Evolutionary conservation across 2,329 filamentous ascomycete genomes (phyloP).

Genomic region (Aspergillus ibericus): DNA sequence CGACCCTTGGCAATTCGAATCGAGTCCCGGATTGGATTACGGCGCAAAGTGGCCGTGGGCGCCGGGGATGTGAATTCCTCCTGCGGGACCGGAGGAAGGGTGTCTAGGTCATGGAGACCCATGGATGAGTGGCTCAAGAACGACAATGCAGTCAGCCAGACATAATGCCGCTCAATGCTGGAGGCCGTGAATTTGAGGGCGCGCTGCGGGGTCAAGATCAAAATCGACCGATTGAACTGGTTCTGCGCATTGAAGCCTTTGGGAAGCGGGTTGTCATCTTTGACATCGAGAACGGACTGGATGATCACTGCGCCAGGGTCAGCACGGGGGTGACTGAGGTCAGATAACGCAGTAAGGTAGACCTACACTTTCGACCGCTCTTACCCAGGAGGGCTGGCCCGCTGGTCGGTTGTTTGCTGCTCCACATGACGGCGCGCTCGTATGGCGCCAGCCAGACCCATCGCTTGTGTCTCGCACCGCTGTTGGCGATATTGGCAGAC

Average conservation of each 20-base stretch:
- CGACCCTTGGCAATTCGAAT: slow-evolving; percentile 83
- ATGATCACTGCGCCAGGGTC: slow-evolving; percentile 67
- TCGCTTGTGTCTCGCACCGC: slow-evolving; percentile 77
- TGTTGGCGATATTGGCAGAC: slow-evolving; percentile 65
- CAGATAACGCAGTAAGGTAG: slow-evolving; percentile 3
- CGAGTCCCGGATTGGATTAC: slow-evolving; percentile 75
- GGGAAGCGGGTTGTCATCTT: slow-evolving; percentile 84
- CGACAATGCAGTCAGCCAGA: slow-evolving; percentile 92
- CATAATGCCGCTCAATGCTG: slow-evolving; percentile 80
- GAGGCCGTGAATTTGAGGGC: slow-evolving; percentile 92
- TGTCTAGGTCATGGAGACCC: slow-evolving; percentile 71
- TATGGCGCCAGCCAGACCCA: slow-evolving; percentile 99
- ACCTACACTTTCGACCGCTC: slow-evolving; percentile 88
- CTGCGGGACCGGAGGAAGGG: slow-evolving; percentile 55
- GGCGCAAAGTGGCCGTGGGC: slow-evolving; percentile 52
- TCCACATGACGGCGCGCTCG: slow-evolving; percentile 95
- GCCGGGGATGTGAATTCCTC: slow-evolving; percentile 38
- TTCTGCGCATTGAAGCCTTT: slow-evolving; percentile 58
- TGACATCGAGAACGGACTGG: slow-evolving; percentile 94
- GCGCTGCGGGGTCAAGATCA: slow-evolving; percentile 89
- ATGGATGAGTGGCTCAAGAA: slow-evolving; percentile 91
- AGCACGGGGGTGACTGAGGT: slow-evolving; percentile 5
- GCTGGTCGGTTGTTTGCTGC: slow-evolving; percentile 90
- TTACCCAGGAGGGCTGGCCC: slow-evolving; percentile 90
- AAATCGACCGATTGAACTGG: slow-evolving; percentile 87